Evolutionary conservation across 176 grass and related monocot genomes (phyloP).

Genomic region (Melocanna baccifera): DNA sequence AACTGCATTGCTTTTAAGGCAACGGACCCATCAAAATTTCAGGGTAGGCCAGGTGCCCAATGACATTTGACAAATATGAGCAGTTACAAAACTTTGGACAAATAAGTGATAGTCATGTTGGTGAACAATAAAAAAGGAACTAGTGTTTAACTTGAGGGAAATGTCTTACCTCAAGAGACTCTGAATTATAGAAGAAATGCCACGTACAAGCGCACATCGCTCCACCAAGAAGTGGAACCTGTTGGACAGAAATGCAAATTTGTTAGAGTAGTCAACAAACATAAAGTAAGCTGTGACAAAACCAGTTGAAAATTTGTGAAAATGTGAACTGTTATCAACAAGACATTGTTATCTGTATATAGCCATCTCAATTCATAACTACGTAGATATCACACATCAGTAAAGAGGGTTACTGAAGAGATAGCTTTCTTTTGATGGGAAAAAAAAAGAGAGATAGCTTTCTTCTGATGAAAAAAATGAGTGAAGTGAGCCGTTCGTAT

Average conservation of each 20-base stretch:
- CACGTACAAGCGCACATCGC: constrained; percentile 92
- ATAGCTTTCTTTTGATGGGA: too few species aligned
- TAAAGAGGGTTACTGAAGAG: background rate
- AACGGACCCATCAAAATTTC: background rate
- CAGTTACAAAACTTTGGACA: background rate
- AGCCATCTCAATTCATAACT: background rate
- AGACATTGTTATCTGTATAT: background rate
- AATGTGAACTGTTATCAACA: background rate
- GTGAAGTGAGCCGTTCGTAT: background rate
- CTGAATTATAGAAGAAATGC: constrained; percentile 99
- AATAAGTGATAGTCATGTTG: background rate
- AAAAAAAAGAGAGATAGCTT: background rate
- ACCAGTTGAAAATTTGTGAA: constrained; percentile 7
- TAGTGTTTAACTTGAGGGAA: background rate
- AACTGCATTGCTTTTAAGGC: background rate
- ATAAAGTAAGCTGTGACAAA: background rate
- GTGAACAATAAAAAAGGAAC: background rate
- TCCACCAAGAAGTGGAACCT: constrained; percentile 95
- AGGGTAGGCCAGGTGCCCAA: background rate
- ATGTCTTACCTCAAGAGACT: constrained; percentile 69
- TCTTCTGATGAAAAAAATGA: too few species aligned
- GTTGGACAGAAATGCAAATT: constrained; percentile 18
- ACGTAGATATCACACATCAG: background rate
- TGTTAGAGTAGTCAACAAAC: constrained; percentile 4
- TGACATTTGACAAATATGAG: background rate